Conservation (phyloP, 2,329 filamentous ascomycete genomes). For the Ciborinia camelliae region DNA sequence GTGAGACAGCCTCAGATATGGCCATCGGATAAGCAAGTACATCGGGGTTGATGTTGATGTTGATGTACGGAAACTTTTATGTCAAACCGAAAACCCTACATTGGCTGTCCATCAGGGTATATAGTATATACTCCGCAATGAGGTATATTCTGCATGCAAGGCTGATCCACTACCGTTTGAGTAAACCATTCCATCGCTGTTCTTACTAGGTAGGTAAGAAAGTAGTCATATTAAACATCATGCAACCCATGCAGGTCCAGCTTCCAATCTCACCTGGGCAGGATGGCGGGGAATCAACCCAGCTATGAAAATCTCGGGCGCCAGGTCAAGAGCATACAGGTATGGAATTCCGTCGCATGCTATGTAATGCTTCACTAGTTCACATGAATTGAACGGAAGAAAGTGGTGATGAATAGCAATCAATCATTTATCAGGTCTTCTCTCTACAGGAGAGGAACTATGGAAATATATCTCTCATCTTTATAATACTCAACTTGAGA, state of each 20-base stretch:
- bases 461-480: not conserved
- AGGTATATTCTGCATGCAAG: slow-evolving; percentile 1
- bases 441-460: not conserved
- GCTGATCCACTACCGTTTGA: not conserved
- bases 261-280: not conserved
- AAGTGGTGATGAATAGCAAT: not conserved
- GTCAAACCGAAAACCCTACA: not conserved
- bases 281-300: not conserved
- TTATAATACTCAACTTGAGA: not conserved
- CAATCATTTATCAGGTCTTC: slow-evolving; percentile 1
- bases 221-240: not conserved
- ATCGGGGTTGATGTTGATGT: not conserved
- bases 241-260: not conserved
- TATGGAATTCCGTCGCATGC: not conserved
- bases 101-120: not conserved
- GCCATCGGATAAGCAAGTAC: not conserved
- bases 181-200: not conserved
- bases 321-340: not conserved
- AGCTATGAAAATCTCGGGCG: not conserved
- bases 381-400: not conserved
- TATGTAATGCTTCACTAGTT: not conserved
- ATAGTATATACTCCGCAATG: not conserved
- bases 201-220: too few species aligned
- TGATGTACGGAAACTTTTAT: too few species aligned
- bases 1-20: too few species aligned